Percentiles rank a stretch among this genome's conserved stretches.
phyloP scores from a whole-genome alignment of 2,329 filamentous ascomycete species.

The Calonectria fujianensis region DNA sequence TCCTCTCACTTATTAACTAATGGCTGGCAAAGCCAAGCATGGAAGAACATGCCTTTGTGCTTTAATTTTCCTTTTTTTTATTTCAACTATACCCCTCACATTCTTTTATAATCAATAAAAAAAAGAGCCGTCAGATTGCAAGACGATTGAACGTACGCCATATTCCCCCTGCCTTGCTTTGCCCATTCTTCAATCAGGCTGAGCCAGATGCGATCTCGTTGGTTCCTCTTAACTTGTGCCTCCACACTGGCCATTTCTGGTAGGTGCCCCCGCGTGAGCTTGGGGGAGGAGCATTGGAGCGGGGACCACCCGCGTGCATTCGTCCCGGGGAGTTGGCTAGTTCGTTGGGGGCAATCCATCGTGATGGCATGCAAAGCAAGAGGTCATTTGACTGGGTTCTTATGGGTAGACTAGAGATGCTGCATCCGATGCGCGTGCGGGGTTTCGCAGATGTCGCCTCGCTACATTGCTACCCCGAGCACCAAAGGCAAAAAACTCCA shows the following conservation, averaged over 20 bases:
- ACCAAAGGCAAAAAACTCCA: constrained; percentile 4
- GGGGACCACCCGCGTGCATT: background rate
- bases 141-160: background rate
- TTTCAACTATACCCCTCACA: constrained; percentile 27
- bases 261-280: background rate
- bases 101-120: constrained; percentile 32
- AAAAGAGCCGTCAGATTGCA: constrained; percentile 30
- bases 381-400: constrained; percentile 9
- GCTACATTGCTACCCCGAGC: constrained; percentile 26
- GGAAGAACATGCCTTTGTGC: constrained; percentile 23
- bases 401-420: constrained; percentile 1
- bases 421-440: constrained; percentile 17
- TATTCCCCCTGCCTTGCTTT: background rate
- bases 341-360: background rate
- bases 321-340: background rate
- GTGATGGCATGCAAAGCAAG: background rate
- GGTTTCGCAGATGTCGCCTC: background rate
- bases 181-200: background rate
- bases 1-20: constrained; percentile 44
- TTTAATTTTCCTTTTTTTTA: constrained; percentile 16
- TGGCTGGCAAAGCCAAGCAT: constrained; percentile 14
- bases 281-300: background rate
- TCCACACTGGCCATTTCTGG: background rate
- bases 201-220: too few relatives aligned
- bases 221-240: too few relatives aligned